Base-by-base conservation (phyloP, 78 protist genomes). In the Dictyostelium intermedium region DNA sequence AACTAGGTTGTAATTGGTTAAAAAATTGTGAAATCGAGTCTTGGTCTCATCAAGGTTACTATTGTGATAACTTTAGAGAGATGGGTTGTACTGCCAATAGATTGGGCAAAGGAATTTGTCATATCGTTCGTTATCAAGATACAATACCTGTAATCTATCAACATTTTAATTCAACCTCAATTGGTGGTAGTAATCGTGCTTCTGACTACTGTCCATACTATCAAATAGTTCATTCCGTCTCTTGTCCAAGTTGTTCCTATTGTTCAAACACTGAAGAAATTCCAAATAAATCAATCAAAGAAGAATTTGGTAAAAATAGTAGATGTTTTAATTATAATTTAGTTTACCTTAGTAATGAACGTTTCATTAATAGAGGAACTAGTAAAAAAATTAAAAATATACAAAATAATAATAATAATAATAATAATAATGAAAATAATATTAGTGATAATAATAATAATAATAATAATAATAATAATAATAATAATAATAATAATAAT, bases 11-110 rank as follows among this genome's bases (percentile, higher is more conserved):
- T 60, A 82, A 78, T 74, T 89, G 79, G 82, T 9, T 80, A 5
- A 32, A 60, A 3, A 39, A 89, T 30, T 89, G 94, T 81, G 35
- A 53, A 25, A 45, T 43, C 1, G 61, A 39, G 23, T 53, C 87
- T 6, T 80, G 94, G 94, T 45, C 50, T 27, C 60, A 53, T 30
- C 74, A 43, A 35, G 94, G 87, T 35, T 80, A 89, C 39, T 80
- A 69, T 66, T 80, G 87, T 70, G 53, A 23, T 30, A 35, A 37
- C 14, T 23, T 43, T 25, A 27, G 87, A 23, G 74, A 60, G 10
- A 13, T n/a, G 50, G 83, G 78, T 45, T 89, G 94, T 60, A 78
- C 87, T 45, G 82, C 94, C 20, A 89, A 56, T 80, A 80, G 94
- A 25, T 27, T 80, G 25, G 94, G 94, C 35, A 80, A 74, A 27